Evolutionary conservation across 2,329 filamentous ascomycete genomes (phyloP), one percentile per base, ranked within the genome.

Genomic region (Cercospora sojina): DNA sequence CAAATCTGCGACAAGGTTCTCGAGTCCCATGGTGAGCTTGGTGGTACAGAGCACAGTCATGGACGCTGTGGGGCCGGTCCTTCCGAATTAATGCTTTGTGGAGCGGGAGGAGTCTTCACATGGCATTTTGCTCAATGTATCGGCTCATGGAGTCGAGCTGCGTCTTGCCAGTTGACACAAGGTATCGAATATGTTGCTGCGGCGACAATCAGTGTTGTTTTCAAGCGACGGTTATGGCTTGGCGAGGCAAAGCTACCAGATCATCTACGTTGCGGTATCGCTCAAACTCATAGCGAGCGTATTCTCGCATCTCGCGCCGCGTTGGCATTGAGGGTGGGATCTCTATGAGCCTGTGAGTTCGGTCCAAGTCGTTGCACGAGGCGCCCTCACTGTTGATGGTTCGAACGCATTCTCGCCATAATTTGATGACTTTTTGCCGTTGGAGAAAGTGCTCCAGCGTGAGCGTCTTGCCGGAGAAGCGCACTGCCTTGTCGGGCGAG

Each of bases 101-200:
- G 56, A 38, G 38, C 38, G 29, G 20, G 38, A 41, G n/a, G 20
- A 27, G 12, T 47, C 31, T 35, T 56, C 31, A 43, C 60, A 64
- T 64, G 16, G 61, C 64, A 62, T 70, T 66, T 35, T 71, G 77
- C 58, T 79, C 77, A 18, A 81, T 72, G 67, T 80, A 79, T 67
- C 78, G 71, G 59, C 78, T 80, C 81, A 85, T 83, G 13, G 78
- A 77, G 68, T 84, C 82, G 38, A 84, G 81, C 68, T 85, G 80
- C 12, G 82, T 83, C 74, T 83, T 84, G 13, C 83, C 83, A 18
- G 77, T 80, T 77, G 81, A 83, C 20, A 83, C 79, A 55, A 83
- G 71, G 66, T 83, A 84, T 53, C 82, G 76, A 64, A 84, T 83
- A 64, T 83, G 81, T 29, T 75, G 75, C 78, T 82, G 47, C 13